Percentiles rank a stretch among this genome's conserved stretches.
Evolutionary conservation across 1,284 basidiomycete genomes (phyloP).

Genomic region (Microbotryum violaceum): DNA sequence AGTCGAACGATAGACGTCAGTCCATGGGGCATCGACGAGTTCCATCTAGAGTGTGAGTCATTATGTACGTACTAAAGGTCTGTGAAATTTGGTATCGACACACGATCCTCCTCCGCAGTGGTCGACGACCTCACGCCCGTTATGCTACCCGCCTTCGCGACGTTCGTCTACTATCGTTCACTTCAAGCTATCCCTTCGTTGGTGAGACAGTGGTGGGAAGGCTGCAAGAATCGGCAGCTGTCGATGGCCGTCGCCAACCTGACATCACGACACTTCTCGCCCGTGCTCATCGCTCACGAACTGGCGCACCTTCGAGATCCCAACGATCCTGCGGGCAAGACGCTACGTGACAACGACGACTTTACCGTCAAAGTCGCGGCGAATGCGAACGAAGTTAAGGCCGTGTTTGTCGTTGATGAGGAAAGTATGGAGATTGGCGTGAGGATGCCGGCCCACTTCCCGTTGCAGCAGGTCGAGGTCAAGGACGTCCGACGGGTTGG

Average conservation of each 20-base stretch:
- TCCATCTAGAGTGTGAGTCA: slow-evolving; percentile 65
- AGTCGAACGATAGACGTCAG: slow-evolving; percentile 64
- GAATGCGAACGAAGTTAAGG: slow-evolving; percentile 64
- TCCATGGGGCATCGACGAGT: slow-evolving; percentile 78
- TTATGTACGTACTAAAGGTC: background rate
- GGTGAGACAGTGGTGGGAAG: slow-evolving; percentile 74
- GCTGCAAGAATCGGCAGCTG: slow-evolving; percentile 82
- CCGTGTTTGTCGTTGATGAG: slow-evolving; percentile 83
- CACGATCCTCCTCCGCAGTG: slow-evolving; percentile 38
- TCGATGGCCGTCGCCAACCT: slow-evolving; percentile 66
- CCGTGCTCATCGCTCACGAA: slow-evolving; percentile 76
- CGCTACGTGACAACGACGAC: slow-evolving; percentile 66
- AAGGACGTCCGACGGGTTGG: slow-evolving; percentile 76
- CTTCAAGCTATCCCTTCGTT: slow-evolving; percentile 73
- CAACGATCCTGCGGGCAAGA: slow-evolving; percentile 40
- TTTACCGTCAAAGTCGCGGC: slow-evolving; percentile 66
- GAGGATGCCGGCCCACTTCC: slow-evolving; percentile 83
- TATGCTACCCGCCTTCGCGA: slow-evolving; percentile 62
- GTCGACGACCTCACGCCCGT: slow-evolving; percentile 33
- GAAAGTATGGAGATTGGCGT: slow-evolving; percentile 86
- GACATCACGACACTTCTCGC: slow-evolving; percentile 82
- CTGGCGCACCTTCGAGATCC: slow-evolving; percentile 66
- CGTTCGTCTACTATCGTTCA: slow-evolving; percentile 80
- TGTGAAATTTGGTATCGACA: background rate
- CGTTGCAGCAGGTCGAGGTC: slow-evolving; percentile 79